A percentile compares a stretch with the other conserved stretches of the same genome.
Evolutionary conservation across 179 eudicot species (phyloP).

Genomic region (Silene noctiflora): DNA sequence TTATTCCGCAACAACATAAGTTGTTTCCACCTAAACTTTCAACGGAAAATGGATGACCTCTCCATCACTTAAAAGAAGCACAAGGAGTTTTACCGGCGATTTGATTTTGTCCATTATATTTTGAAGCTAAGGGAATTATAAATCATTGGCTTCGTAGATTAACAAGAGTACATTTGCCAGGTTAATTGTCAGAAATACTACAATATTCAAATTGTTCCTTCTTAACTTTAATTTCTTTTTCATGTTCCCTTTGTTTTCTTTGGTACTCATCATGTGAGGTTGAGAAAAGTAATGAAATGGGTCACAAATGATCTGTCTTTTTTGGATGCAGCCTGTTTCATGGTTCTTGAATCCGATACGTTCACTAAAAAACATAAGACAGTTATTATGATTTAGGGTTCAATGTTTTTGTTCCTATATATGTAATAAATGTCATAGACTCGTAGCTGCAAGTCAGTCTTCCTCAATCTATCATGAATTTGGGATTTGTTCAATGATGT

Average conservation of each 20-base stretch:
- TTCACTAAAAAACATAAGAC: too few relatives aligned
- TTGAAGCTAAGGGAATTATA: background rate
- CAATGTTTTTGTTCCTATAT: too few relatives aligned
- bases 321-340: background rate
- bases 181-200: too few relatives aligned
- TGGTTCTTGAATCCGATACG: background rate
- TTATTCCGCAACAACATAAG: too few relatives aligned
- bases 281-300: background rate
- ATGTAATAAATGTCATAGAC: too few relatives aligned
- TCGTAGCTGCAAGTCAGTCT: too few relatives aligned
- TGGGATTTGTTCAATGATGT: too few relatives aligned
- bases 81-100: background rate
- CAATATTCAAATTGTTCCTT: background rate
- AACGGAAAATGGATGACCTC: background rate
- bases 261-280: background rate
- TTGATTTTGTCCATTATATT: background rate
- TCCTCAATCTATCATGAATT: too few relatives aligned
- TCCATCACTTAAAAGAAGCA: background rate
- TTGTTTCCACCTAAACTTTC: background rate
- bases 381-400: too few relatives aligned
- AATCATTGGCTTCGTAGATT: background rate
- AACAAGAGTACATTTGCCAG: too few relatives aligned
- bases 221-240: background rate
- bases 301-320: background rate
- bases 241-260: background rate